Conservation (phyloP, 2,329 filamentous ascomycete species). For the Epichloe brachyelytri region DNA sequence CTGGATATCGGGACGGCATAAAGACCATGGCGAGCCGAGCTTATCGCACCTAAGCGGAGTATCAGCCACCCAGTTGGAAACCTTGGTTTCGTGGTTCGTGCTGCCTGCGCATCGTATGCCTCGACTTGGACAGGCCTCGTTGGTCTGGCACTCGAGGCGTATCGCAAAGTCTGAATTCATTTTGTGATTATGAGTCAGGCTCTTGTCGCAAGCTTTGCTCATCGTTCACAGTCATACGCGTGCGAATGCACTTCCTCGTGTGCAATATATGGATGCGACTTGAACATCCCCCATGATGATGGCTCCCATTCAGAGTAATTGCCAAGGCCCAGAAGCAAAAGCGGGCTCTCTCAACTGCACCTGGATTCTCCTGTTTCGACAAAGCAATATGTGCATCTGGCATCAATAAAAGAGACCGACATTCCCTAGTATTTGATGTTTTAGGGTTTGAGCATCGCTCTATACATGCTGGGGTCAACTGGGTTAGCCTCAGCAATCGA, state of each 20-base stretch:
- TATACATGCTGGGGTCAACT: too few species aligned
- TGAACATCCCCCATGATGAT: background rate
- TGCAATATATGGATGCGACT: background rate
- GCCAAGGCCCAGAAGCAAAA: too few species aligned
- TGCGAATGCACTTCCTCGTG: background rate
- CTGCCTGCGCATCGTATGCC: background rate
- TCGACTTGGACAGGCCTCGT: background rate
- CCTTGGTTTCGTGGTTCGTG: background rate
- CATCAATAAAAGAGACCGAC: too few species aligned
- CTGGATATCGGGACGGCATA: conserved; percentile 1
- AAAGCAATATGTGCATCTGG: too few species aligned
- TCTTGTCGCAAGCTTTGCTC: background rate
- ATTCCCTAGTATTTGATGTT: too few species aligned
- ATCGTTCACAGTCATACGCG: background rate
- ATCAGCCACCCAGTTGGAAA: background rate
- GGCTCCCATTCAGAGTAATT: too few species aligned
- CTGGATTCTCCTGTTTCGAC: too few species aligned
- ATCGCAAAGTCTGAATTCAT: background rate
- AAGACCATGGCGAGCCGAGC: background rate
- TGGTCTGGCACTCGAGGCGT: background rate
- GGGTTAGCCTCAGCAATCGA: too few species aligned
- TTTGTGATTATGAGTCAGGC: background rate
- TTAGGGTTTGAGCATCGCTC: too few species aligned
- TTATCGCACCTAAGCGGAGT: background rate
- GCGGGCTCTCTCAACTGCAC: too few species aligned